A percentile compares a stretch with the other conserved stretches of the same genome.
Conservation (phyloP, 2,329 filamentous ascomycete genomes). For the Ophiocordyceps polyrhachis-furcata region DNA sequence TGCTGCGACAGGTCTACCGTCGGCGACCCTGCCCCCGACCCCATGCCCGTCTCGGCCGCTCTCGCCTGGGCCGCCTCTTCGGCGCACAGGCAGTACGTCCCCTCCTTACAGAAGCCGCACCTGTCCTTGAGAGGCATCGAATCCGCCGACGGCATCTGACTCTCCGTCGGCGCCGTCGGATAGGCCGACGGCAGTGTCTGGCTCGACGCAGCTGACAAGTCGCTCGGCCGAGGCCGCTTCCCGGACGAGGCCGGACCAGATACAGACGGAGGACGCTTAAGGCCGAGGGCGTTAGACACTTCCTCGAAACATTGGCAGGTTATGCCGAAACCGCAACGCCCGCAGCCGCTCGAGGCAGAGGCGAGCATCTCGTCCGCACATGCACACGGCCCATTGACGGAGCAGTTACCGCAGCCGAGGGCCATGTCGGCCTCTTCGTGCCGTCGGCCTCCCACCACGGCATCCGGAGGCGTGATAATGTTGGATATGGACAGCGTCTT, state of each 20-base stretch:
- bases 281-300: slow-evolving; percentile 30
- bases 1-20: slow-evolving; percentile 23
- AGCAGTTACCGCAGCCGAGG: slow-evolving; percentile 37
- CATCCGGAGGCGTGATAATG: slow-evolving; percentile 35
- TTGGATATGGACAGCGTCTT: slow-evolving; percentile 35
- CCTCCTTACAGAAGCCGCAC: slow-evolving; percentile 70
- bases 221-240: slow-evolving; percentile 34
- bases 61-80: slow-evolving; percentile 24
- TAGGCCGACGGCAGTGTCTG: slow-evolving; percentile 8
- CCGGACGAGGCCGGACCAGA: slow-evolving; percentile 23
- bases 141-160: slow-evolving; percentile 16
- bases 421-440: slow-evolving; percentile 12
- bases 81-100: slow-evolving; percentile 66
- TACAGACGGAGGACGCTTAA: slow-evolving; percentile 31
- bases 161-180: slow-evolving; percentile 1
- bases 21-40: slow-evolving; percentile 19
- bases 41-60: slow-evolving; percentile 7
- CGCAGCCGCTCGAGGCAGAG: slow-evolving; percentile 39
- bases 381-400: slow-evolving; percentile 31
- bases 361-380: slow-evolving; percentile 40
- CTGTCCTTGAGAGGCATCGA: slow-evolving; percentile 38
- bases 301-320: slow-evolving; percentile 47
- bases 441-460: slow-evolving; percentile 10
- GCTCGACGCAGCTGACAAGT: slow-evolving; percentile 49
- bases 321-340: slow-evolving; percentile 41